phyloP scores from a whole-genome alignment of 768 basidiomycete species.

The Leccinellum albellum region DNA sequence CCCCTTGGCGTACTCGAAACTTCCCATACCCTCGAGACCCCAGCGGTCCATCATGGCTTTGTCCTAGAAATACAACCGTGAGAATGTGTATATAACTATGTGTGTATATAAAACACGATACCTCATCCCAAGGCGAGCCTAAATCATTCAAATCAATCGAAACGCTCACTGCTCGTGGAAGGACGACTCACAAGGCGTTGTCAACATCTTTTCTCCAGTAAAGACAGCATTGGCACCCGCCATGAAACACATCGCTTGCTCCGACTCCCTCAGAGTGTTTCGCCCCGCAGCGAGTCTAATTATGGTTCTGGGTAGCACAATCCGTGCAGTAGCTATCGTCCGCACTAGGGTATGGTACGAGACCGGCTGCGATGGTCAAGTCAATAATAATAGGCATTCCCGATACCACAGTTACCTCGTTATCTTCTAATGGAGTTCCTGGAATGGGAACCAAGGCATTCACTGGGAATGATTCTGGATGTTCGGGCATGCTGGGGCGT shows the following conservation, averaged over 20 bases:
- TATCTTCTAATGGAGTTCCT: slow-evolving; percentile 89
- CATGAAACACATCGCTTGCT: slow-evolving; percentile 98
- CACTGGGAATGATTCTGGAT: slow-evolving; percentile 98
- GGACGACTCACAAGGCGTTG: slow-evolving; percentile 78
- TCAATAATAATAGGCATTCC: slow-evolving; percentile 6
- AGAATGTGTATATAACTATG: neutral
- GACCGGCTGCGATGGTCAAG: slow-evolving; percentile 54
- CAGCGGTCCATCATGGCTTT: slow-evolving; percentile 91
- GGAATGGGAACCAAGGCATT: slow-evolving; percentile 95
- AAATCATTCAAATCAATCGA: slow-evolving; percentile 9
- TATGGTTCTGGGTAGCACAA: slow-evolving; percentile 88
- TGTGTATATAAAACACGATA: slow-evolving; percentile 26
- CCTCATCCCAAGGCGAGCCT: slow-evolving; percentile 96
- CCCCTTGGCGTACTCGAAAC: slow-evolving; percentile 73
- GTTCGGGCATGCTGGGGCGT: slow-evolving; percentile 74
- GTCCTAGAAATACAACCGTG: slow-evolving; percentile 47
- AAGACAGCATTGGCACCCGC: slow-evolving; percentile 98
- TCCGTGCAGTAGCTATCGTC: slow-evolving; percentile 92
- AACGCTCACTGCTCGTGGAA: neutral
- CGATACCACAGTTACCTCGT: slow-evolving; percentile 55
- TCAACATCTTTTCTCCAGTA: slow-evolving; percentile 97
- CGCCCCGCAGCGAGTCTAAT: slow-evolving; percentile 94
- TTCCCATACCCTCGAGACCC: slow-evolving; percentile 89
- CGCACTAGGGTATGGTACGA: slow-evolving; percentile 80
- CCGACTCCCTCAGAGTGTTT: slow-evolving; percentile 81